phyloP scores from a whole-genome alignment of 148 eudicot species.

The Mesembryanthemum crystallinum region DNA sequence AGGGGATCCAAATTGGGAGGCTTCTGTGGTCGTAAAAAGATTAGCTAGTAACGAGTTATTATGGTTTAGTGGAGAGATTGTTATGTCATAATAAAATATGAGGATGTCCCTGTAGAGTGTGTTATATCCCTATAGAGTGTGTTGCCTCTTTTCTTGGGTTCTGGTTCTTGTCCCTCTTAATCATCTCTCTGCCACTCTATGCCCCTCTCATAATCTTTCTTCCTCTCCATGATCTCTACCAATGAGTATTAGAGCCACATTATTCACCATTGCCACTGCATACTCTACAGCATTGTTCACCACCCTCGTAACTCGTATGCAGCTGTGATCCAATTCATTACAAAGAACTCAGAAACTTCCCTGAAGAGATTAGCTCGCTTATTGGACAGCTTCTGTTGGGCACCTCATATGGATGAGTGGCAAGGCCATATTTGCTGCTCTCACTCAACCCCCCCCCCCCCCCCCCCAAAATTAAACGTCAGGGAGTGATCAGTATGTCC shows the following conservation, averaged over 20 bases:
- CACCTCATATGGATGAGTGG: background rate
- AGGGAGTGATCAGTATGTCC: background rate
- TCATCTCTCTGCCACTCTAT: too few species aligned
- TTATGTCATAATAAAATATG: background rate
- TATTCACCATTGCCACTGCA: background rate
- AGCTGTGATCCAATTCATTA: background rate
- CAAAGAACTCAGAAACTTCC: background rate
- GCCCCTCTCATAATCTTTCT: background rate
- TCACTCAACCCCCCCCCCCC: too few species aligned
- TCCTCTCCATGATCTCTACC: background rate
- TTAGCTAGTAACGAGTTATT: background rate
- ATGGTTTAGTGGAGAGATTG: background rate
- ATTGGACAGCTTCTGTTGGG: background rate
- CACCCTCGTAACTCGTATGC: too few species aligned
- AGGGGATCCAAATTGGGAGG: background rate
- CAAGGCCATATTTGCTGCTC: background rate
- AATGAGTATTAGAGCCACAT: background rate
- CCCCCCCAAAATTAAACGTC: background rate
- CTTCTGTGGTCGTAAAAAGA: background rate
- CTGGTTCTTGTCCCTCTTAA: constrained; percentile 1
- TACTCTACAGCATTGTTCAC: background rate
- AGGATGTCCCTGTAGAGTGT: background rate
- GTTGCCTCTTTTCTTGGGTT: background rate
- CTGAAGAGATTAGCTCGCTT: background rate
- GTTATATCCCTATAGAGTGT: background rate